Evolutionary conservation across 352 stramenopile genomes (phyloP), one percentile per base, ranked within the genome.

Genomic region (Peronosclerospora sorghi): DNA sequence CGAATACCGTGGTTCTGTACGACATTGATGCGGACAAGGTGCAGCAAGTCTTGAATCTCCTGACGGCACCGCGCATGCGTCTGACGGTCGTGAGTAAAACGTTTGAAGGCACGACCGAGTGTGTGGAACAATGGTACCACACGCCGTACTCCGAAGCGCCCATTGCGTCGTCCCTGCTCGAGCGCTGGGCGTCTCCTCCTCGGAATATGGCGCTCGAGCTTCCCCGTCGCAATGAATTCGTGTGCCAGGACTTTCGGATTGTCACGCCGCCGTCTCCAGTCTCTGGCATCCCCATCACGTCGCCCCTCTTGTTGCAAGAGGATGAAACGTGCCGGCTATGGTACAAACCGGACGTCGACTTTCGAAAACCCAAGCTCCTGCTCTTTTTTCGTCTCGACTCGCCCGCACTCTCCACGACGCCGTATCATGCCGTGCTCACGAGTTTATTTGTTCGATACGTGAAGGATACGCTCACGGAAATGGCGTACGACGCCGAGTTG

Each of bases 361-460:
- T 96, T 62, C 59, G 70, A 41, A 95, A 96, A 58, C 87, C 87
- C 2, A 96, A 96, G 55, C 54, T 95, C 10, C 88, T 89, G 55
- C 54, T 96, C 17, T 85, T 83, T 40, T 84, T 90, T 29, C 34
- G 74, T 32, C 62, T 96, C 8, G 69, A 80, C 59, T 73, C 69
- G 12, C 69, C 75, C 1, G 58, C 62, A 7, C 51, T 86, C 2
- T 74, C 73, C 15, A 56, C 45, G 1, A 86, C 57, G 2, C 78
- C 75, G 1, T 81, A 77, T 18, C 70, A 76, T 30, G 71, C 68
- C 8, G 82, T 93, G 24, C 67, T 87, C 26, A 79, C 81, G 15
- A 66, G 67, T 43, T 53, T 95, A 3, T 86, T 86, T 12, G 52
- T 87, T 6, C 67, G 73, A 0, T 79, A 77, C 38, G 44, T 93